phyloP scores from a whole-genome alignment of 192 early-diverging fungal species.

The Helicostylum pulchrum region DNA sequence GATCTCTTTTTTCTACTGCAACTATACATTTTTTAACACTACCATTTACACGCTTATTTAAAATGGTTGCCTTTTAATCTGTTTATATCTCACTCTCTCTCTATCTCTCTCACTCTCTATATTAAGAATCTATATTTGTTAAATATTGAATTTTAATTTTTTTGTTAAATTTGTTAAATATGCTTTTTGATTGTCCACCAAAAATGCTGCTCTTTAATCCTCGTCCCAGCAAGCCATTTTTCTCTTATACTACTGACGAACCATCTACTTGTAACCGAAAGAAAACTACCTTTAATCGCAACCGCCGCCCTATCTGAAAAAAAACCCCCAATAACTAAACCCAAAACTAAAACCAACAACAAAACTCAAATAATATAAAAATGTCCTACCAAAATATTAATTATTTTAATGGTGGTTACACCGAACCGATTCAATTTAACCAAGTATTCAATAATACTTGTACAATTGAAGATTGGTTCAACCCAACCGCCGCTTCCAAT shows the following conservation, averaged over 20 bases:
- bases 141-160: slow-evolving; percentile 13
- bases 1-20: not conserved
- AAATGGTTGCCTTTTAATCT: slow-evolving; percentile 17
- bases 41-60: not conserved
- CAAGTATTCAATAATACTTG: not conserved
- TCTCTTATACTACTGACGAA: slow-evolving; percentile 37
- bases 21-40: not conserved
- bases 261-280: slow-evolving; percentile 37
- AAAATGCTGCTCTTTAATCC: slow-evolving; percentile 13
- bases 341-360: not conserved
- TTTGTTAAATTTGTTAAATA: slow-evolving; percentile 23
- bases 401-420: no score
- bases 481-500: not conserved
- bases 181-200: not conserved
- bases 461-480: slow-evolving; percentile 8
- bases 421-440: not conserved
- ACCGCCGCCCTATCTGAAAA: slow-evolving; percentile 6
- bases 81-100: not conserved
- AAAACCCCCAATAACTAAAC: not conserved
- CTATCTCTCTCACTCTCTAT: not conserved
- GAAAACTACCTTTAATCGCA: slow-evolving; percentile 21
- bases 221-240: slow-evolving; percentile 28
- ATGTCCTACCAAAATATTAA: not conserved
- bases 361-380: not conserved
- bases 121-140: not conserved